phyloP scores from a whole-genome alignment of 1,139 yeast species.

The Geotrichum histeridarum region DNA sequence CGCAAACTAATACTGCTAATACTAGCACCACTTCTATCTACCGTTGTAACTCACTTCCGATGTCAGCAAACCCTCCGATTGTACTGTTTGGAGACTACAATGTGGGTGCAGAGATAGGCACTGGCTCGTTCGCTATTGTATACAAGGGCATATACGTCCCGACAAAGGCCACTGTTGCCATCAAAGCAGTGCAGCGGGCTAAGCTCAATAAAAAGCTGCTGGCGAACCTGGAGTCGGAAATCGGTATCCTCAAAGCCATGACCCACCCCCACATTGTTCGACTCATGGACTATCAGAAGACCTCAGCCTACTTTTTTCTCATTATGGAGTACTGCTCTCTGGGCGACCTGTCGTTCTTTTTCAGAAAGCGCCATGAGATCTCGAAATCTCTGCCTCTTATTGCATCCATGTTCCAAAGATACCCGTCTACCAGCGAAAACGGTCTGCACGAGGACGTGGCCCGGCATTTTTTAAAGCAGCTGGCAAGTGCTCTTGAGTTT shows the following conservation, averaged over 20 bases:
- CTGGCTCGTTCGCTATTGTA: constrained; percentile 93
- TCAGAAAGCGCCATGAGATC: constrained; percentile 68
- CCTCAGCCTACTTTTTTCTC: constrained; percentile 74
- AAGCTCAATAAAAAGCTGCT: constrained; percentile 79
- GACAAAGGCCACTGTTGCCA: constrained; percentile 64
- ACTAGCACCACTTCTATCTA: not conserved
- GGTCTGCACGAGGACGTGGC: constrained; percentile 79
- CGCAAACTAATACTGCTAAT: not conserved
- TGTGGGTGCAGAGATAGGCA: constrained; percentile 78
- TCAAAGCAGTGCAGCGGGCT: constrained; percentile 80
- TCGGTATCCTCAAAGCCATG: constrained; percentile 75
- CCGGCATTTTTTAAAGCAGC: constrained; percentile 77
- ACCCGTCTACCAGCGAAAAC: constrained; percentile 71
- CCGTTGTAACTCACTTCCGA: not conserved
- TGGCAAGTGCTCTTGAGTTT: constrained; percentile 77
- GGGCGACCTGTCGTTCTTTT: constrained; percentile 87
- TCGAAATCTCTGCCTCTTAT: constrained; percentile 74
- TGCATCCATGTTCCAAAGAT: constrained; percentile 66
- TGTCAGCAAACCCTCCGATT: not conserved
- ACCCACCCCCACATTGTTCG: constrained; percentile 92
- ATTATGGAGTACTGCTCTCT: constrained; percentile 97
- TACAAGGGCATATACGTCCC: constrained; percentile 56
- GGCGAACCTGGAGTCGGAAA: constrained; percentile 88
- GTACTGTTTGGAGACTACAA: constrained; percentile 34
- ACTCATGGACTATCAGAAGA: constrained; percentile 73